phyloP scores from a whole-genome alignment of 2,329 filamentous ascomycete species.

The Uncinocarpus reesii region DNA sequence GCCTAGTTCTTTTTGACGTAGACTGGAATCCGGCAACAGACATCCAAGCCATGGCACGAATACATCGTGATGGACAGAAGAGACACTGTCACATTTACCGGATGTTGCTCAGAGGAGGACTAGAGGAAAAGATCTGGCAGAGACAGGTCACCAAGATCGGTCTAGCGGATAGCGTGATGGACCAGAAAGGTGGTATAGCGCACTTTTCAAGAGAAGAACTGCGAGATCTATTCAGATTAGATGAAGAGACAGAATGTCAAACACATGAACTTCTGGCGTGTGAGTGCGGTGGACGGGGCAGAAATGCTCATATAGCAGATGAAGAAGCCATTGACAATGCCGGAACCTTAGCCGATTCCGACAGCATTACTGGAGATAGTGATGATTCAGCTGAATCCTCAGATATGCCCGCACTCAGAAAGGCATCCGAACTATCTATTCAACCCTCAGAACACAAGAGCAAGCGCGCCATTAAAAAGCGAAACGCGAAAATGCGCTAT shows the following conservation, averaged over 20 bases:
- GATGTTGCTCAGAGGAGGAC: conserved; percentile 55
- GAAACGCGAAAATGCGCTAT: conserved; percentile 32
- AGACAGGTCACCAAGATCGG: conserved; percentile 61
- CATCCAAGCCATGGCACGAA: conserved; percentile 63
- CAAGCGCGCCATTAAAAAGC: conserved; percentile 11
- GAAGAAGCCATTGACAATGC: background rate
- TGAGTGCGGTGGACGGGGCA: conserved; percentile 48
- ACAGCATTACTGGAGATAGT: conserved; percentile 13
- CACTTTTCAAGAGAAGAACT: conserved; percentile 58
- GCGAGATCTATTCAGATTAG: conserved; percentile 55
- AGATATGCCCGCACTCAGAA: conserved; percentile 27
- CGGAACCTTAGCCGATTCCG: background rate
- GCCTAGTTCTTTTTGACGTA: conserved; percentile 60
- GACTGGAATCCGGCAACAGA: conserved; percentile 70
- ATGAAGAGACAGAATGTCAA: conserved; percentile 51
- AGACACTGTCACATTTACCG: conserved; percentile 58
- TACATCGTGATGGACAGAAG: conserved; percentile 63
- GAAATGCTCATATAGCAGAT: background rate
- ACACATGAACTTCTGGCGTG: conserved; percentile 60
- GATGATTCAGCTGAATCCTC: conserved; percentile 20
- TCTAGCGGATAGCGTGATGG: conserved; percentile 60
- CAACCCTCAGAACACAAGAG: conserved; percentile 1
- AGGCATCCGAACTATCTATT: conserved; percentile 29
- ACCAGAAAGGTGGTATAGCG: conserved; percentile 49
- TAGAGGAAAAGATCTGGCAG: conserved; percentile 68